Conservation (phyloP, 768 basidiomycete species). For the Psilocybe sp. region DNA sequence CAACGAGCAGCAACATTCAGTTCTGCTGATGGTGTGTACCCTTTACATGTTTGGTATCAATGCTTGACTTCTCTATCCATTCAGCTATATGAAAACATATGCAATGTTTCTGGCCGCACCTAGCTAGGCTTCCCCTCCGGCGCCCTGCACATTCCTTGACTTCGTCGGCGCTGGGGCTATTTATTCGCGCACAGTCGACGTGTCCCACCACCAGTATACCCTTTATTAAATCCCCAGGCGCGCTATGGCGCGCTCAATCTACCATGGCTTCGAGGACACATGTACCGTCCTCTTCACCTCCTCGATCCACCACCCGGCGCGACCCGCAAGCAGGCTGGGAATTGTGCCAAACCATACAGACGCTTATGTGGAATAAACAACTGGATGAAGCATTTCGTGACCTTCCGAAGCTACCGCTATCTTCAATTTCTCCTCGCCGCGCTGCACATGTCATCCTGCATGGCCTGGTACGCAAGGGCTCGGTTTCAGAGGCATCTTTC, state of each 20-base stretch:
- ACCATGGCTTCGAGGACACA: no score
- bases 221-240: no score
- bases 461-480: slow-evolving; percentile 52
- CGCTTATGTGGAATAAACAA: background rate
- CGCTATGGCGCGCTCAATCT: no score
- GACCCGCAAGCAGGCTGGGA: no score
- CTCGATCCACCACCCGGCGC: no score
- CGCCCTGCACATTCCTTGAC: slow-evolving; percentile 13
- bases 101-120: slow-evolving; percentile 63
- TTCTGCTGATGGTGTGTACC: no score
- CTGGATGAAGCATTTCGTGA: background rate
- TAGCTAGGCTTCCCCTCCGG: slow-evolving; percentile 37
- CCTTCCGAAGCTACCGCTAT: background rate
- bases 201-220: background rate
- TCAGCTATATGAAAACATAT: slow-evolving; percentile 64
- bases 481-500: slow-evolving; percentile 42
- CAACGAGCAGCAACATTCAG: background rate
- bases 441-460: slow-evolving; percentile 66
- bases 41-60: no score
- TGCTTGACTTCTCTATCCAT: background rate
- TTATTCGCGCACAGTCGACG: background rate
- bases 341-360: no score
- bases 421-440: slow-evolving; percentile 53
- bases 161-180: background rate
- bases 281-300: no score